Base-by-base conservation (phyloP, 2,329 filamentous ascomycete species). In the Coniochaeta sp. region DNA sequence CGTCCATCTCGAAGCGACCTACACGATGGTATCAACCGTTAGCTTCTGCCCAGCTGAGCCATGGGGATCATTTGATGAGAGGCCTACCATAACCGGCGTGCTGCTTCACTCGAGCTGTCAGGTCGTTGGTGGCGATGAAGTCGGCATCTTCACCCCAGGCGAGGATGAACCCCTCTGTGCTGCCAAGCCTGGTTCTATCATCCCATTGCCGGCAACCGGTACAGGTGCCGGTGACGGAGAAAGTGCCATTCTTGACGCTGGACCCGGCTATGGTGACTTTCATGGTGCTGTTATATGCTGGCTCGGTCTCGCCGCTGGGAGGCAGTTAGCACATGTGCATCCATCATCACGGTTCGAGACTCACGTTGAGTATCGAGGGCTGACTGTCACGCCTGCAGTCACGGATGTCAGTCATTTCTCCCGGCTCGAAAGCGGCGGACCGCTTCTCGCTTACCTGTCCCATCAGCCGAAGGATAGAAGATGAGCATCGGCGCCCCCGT, bases 161-260 rank as follows among this genome's bases (percentile, higher is more conserved):
- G 40, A 59, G 62, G 48, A 62, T 60, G 51, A 63, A 55, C 20
- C 58, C 51, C n/a, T 57, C 48, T 18, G 46, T 14, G 20, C 31
- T 48, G 2, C n/a, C n/a, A n/a, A n/a, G n/a, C n/a, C 47, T 35
- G 40, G 16, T 24, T 13, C 18, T 30, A 26, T 9, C 5, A 18
- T n/a, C 20, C 45, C 45, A 48, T 10, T 16, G 14, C 14, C 14
- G 10, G 28, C 61, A 63, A 46, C 28, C 22, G 35, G 53, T 53
- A 52, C 61, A 63, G 27, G 58, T 62, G 26, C 54, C 56, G 50
- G 58, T 58, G 51, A 56, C 54, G 7, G 55, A 31, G 46, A 63
- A 56, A 40, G 56, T 54, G 12, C 27, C 28, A 33, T 54, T 52
- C 30, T 49, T 30, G 24, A 57, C 46, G 42, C 52, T 52, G 10